Evolutionary conservation across 108 stramenopile genomes (phyloP).

Genomic region (Parietichytrium sp.): DNA sequence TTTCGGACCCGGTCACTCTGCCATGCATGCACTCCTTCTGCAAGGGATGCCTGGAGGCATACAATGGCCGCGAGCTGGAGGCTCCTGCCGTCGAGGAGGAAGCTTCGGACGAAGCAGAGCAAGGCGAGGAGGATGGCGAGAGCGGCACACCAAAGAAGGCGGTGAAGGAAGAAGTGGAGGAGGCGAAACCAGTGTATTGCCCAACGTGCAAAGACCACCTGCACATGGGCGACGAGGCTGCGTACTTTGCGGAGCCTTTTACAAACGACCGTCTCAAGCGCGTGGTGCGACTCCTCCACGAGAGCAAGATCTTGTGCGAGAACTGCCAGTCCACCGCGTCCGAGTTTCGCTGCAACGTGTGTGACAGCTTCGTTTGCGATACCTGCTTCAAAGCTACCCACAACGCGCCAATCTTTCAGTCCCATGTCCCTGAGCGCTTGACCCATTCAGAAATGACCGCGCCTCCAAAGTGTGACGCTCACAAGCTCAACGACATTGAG

Average conservation of each 20-base stretch:
- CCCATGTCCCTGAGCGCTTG: not conserved
- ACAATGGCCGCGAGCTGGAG: not conserved
- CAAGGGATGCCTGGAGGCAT: constrained; percentile 14
- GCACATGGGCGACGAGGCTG: not conserved
- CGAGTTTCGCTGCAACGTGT: constrained; percentile 29
- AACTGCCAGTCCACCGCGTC: constrained; percentile 1
- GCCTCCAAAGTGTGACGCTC: constrained; percentile 4
- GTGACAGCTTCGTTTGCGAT: constrained; percentile 6
- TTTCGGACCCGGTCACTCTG: constrained; percentile 23
- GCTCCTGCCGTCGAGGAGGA: not conserved
- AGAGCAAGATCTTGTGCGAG: constrained; percentile 31
- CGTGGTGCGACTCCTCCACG: constrained; percentile 13
- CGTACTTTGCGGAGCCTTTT: constrained; percentile 13
- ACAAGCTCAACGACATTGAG: constrained; percentile 20
- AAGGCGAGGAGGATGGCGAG: not conserved
- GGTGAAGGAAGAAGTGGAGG: not conserved
- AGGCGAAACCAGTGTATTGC: constrained; percentile 36
- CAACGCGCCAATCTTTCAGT: constrained; percentile 6
- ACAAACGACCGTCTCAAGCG: constrained; percentile 16
- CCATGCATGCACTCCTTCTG: constrained; percentile 37
- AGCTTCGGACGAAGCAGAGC: not conserved
- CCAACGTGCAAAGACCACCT: constrained; percentile 34
- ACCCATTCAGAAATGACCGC: constrained; percentile 30
- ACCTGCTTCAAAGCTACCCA: constrained; percentile 4
- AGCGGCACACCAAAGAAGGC: not conserved